These are phyloP conservation scores for Hypoxylon sp. DNA, from an alignment of 2,329 filamentous ascomycete species.

Conservation along the genomic window DNA sequence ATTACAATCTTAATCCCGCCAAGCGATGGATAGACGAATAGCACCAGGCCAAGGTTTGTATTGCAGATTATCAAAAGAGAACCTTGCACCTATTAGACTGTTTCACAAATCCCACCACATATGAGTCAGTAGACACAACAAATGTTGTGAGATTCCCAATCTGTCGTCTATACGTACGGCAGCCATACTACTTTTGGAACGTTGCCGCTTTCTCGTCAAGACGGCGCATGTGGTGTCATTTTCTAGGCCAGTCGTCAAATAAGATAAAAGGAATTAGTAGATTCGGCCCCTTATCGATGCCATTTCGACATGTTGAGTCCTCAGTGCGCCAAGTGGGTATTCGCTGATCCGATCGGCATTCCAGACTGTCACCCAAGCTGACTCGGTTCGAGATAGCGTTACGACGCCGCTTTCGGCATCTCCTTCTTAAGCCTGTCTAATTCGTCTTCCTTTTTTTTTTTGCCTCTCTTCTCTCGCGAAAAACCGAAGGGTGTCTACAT, in stretches of 20 bases:
- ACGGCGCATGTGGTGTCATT: background rate
- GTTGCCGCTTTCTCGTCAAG: slow-evolving; percentile 7
- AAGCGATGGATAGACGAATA: too few species aligned
- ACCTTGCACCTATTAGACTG: slow-evolving; percentile 1
- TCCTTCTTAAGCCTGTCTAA: slow-evolving; percentile 16
- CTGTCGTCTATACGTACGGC: background rate
- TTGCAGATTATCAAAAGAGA: slow-evolving; percentile 1
- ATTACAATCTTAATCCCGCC: too few species aligned
- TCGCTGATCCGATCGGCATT: slow-evolving; percentile 33
- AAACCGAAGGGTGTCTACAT: slow-evolving; percentile 12
- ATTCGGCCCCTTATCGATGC: slow-evolving; percentile 18
- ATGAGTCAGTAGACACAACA: background rate
- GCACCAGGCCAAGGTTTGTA: slow-evolving; percentile 5
- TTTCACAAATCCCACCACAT: slow-evolving; percentile 9
- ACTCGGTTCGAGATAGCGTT: slow-evolving; percentile 26
- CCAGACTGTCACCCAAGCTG: slow-evolving; percentile 29
- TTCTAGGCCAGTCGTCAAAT: too few species aligned
- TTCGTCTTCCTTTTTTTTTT: background rate
- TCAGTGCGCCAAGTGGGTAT: slow-evolving; percentile 19
- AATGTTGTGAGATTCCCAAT: slow-evolving; percentile 4
- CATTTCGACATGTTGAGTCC: background rate
- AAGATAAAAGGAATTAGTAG: background rate
- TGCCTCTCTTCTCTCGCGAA: slow-evolving; percentile 4
- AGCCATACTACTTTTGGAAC: background rate
- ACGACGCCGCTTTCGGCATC: slow-evolving; percentile 34